Conservation (phyloP, 2,329 filamentous ascomycete species). For the Cladosporium sp. region DNA sequence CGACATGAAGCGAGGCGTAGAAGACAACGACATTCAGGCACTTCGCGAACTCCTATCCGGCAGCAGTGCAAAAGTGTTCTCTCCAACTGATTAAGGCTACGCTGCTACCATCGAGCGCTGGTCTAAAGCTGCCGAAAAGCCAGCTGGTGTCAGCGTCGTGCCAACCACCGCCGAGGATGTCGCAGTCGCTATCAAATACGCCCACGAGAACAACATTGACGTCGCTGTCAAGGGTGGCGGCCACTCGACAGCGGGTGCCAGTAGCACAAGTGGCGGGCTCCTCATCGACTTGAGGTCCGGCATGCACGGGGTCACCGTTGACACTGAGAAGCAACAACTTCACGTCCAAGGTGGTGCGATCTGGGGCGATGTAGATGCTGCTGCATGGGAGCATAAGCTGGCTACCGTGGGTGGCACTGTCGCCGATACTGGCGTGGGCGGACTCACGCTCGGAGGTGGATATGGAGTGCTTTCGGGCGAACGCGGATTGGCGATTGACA, state of each 20-base stretch:
- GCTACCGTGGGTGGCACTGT: constrained; percentile 61
- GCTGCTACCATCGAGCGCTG: constrained; percentile 21
- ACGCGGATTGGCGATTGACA: constrained; percentile 53
- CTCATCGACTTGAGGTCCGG: constrained; percentile 50
- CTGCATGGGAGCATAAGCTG: constrained; percentile 47
- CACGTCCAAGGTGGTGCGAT: constrained; percentile 23
- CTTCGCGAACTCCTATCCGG: constrained; percentile 17
- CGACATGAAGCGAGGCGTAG: constrained; percentile 4
- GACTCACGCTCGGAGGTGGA: constrained; percentile 25
- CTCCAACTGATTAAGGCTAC: constrained; percentile 19
- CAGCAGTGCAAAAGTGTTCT: constrained; percentile 16
- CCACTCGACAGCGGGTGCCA: constrained; percentile 51
- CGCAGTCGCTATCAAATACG: constrained; percentile 42
- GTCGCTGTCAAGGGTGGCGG: constrained; percentile 54
- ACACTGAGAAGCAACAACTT: constrained; percentile 34
- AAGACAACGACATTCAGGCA: constrained; percentile 15
- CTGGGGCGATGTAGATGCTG: constrained; percentile 39
- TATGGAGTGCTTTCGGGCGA: constrained; percentile 46
- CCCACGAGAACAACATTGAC: constrained; percentile 41
- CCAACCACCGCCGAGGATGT: constrained; percentile 41
- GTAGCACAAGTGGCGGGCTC: constrained; percentile 49
- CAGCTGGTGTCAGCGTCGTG: constrained; percentile 41
- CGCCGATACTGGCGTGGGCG: constrained; percentile 59
- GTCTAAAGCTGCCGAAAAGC: constrained; percentile 25
- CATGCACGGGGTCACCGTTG: constrained; percentile 49